Conservation (phyloP, 208 protist genomes). For the Leptomonas seymouri region DNA sequence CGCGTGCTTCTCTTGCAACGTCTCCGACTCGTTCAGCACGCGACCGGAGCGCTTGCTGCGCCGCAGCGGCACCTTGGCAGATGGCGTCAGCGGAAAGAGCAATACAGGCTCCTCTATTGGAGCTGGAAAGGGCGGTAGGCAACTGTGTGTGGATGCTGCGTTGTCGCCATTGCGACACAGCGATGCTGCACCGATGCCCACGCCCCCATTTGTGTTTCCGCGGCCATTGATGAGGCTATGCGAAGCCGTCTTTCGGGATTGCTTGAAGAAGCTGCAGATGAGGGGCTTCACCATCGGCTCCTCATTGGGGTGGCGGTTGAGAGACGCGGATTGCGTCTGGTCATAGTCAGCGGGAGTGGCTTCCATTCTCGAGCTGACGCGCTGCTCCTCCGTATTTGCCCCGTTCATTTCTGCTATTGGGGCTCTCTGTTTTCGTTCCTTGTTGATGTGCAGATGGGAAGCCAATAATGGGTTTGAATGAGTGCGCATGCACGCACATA, state of each 20-base stretch:
- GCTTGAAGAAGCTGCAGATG: constrained; percentile 34
- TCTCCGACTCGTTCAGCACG: constrained; percentile 64
- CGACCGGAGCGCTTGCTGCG: constrained; percentile 42
- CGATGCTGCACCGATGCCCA: neutral
- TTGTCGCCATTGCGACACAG: neutral
- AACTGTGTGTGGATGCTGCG: neutral
- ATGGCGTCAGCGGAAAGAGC: constrained; percentile 46
- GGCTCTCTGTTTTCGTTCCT: too few relatives aligned
- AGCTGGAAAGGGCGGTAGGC: constrained; percentile 9
- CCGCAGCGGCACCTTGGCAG: constrained; percentile 37
- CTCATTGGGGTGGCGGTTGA: neutral
- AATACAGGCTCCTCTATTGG: constrained; percentile 23
- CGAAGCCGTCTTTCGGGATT: neutral
- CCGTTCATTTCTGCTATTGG: too few relatives aligned
- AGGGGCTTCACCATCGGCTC: constrained; percentile 31
- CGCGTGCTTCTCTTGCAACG: constrained; percentile 71
- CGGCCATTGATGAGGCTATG: neutral
- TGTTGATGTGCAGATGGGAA: too few relatives aligned
- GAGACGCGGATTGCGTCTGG: neutral
- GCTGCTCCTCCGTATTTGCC: neutral
- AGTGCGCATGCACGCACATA: too few relatives aligned
- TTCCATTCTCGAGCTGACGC: neutral
- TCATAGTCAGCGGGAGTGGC: neutral
- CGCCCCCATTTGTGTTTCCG: constrained; percentile 1
- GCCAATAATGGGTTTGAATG: too few relatives aligned